Conservation (phyloP, 306 rosid species). For the Prosopis cineraria region DNA sequence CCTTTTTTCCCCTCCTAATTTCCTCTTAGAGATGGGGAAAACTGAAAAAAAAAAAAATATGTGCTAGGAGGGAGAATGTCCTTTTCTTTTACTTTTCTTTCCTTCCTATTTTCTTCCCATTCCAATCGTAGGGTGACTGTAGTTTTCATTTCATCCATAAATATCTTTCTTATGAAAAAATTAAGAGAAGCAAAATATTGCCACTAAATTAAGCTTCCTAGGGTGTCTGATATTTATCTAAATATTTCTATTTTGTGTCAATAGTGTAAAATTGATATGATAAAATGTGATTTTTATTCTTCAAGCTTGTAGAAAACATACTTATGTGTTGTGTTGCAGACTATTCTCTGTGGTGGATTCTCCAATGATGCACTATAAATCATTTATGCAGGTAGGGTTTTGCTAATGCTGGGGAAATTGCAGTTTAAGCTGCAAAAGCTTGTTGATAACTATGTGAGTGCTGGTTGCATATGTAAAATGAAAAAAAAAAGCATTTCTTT, state of each 20-base stretch:
- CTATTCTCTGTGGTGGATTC: background rate
- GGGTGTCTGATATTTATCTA: background rate
- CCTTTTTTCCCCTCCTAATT: too few relatives aligned
- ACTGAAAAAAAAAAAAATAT: too few relatives aligned
- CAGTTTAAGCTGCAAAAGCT: conserved; percentile 77
- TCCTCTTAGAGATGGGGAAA: too few relatives aligned
- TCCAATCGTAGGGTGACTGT: too few relatives aligned
- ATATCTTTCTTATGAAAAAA: background rate
- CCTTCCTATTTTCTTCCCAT: too few relatives aligned
- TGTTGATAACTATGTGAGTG: conserved; percentile 74
- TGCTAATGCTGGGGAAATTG: conserved; percentile 74
- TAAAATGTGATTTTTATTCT: background rate
- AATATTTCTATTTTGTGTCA: background rate
- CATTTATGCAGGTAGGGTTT: conserved; percentile 62
- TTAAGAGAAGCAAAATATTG: background rate
- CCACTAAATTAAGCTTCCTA: background rate
- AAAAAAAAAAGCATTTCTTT: background rate
- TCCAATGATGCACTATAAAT: background rate
- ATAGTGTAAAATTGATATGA: background rate
- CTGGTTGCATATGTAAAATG: background rate
- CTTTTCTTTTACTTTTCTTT: too few relatives aligned
- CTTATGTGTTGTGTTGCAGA: background rate
- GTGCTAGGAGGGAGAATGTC: too few relatives aligned
- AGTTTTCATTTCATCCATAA: background rate
- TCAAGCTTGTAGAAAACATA: background rate